Evolutionary conservation across 1,139 yeast species (phyloP).

Genomic region (Meyerozyma carpophila): DNA sequence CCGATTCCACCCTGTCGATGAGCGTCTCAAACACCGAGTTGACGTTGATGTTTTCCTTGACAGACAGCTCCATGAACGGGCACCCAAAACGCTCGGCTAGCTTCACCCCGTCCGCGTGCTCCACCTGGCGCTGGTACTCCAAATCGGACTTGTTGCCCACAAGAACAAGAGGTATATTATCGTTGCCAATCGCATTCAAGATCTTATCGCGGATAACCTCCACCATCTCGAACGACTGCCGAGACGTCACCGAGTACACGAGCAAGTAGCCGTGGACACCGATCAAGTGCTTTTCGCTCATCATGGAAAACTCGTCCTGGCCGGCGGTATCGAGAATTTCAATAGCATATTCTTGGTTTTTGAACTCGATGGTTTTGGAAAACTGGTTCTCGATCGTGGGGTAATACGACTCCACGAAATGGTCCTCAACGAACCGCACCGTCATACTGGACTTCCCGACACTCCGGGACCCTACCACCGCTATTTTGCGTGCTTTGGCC

Average conservation of each 20-base stretch:
- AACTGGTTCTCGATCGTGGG: conserved; percentile 93
- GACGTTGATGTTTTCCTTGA: conserved; percentile 68
- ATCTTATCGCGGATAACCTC: conserved; percentile 80
- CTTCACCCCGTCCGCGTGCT: conserved; percentile 55
- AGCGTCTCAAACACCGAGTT: conserved; percentile 60
- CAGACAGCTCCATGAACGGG: conserved; percentile 77
- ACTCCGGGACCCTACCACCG: conserved; percentile 84
- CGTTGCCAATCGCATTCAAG: conserved; percentile 68
- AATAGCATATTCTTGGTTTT: conserved; percentile 73
- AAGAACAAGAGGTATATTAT: conserved; percentile 69
- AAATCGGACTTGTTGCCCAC: conserved; percentile 85
- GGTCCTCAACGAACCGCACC: conserved; percentile 82
- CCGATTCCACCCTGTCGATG: conserved; percentile 65
- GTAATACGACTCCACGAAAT: conserved; percentile 83
- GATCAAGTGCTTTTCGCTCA: conserved; percentile 76
- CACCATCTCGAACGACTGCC: conserved; percentile 74
- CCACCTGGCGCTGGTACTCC: conserved; percentile 59
- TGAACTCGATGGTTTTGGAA: conserved; percentile 62
- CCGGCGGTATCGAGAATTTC: conserved; percentile 94
- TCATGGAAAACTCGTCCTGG: conserved; percentile 84
- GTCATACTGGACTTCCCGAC: conserved; percentile 89
- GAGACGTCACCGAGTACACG: conserved; percentile 77
- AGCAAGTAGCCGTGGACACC: conserved; percentile 84
- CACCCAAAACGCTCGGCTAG: conserved; percentile 60
- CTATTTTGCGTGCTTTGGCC: conserved; percentile 67